Percentiles rank a stretch among this genome's conserved stretches.
These are phyloP conservation scores for Skeletonema grethae DNA, from an alignment of 108 stramenopile genomes.

Conservation along the genomic window DNA sequence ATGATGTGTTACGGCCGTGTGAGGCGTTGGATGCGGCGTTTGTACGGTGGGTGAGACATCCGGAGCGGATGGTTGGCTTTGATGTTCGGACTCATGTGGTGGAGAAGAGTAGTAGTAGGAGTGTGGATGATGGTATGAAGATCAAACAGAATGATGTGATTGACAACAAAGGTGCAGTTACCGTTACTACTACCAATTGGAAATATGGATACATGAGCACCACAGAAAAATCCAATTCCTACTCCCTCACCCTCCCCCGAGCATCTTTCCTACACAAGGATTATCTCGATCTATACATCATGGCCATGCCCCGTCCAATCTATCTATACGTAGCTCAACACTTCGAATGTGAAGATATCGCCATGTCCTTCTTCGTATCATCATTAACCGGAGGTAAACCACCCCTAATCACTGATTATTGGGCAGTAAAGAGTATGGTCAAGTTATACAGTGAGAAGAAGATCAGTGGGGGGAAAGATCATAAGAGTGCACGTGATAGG, in stretches of 20 bases:
- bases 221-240: constrained; percentile 62
- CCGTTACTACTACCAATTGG: constrained; percentile 34
- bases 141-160: not conserved
- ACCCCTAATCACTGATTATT: constrained; percentile 77
- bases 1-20: constrained; percentile 84
- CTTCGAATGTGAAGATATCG: constrained; percentile 88
- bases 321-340: constrained; percentile 56
- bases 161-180: not conserved
- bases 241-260: constrained; percentile 72
- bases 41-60: constrained; percentile 73
- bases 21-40: constrained; percentile 84
- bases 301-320: constrained; percentile 59
- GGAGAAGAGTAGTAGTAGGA: not conserved
- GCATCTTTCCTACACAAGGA: constrained; percentile 78
- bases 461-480: constrained; percentile 54
- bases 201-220: constrained; percentile 73
- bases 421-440: constrained; percentile 69
- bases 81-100: constrained; percentile 73
- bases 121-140: not conserved
- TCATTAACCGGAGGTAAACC: constrained; percentile 67
- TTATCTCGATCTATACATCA: constrained; percentile 73
- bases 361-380: constrained; percentile 80
- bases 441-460: constrained; percentile 58
- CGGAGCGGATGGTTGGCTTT: constrained; percentile 84
- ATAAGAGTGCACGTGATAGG: constrained; percentile 65